These are phyloP conservation scores for Cercis canadensis DNA, from an alignment of 306 rosid genomes.

Conservation along the genomic window DNA sequence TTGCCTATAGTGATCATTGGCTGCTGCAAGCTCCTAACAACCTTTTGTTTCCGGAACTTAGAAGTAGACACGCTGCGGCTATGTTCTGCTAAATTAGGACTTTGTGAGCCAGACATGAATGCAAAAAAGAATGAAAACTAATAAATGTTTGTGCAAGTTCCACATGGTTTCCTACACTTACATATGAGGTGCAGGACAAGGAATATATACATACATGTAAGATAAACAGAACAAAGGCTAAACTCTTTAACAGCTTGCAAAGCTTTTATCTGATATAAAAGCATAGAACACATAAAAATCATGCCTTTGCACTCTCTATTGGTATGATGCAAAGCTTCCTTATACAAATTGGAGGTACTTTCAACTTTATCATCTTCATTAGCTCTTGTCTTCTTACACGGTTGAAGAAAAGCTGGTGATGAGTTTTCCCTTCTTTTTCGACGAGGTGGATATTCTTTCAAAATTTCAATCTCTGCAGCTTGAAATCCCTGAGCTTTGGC, in stretches of 20 bases:
- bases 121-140: not conserved
- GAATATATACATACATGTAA: no score
- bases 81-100: not conserved
- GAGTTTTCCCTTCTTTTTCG: not conserved
- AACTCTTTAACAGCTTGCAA: not conserved
- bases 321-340: not conserved
- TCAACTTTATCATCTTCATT: not conserved
- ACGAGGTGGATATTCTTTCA: not conserved
- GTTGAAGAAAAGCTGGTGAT: not conserved
- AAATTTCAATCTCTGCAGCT: not conserved
- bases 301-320: not conserved
- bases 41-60: not conserved
- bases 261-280: no score
- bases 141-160: no score
- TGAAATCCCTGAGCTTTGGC: not conserved
- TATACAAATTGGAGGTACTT: not conserved
- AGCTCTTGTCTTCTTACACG: not conserved
- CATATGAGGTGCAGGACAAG: no score
- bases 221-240: not conserved
- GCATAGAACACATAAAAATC: not conserved
- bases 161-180: no score
- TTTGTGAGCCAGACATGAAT: not conserved
- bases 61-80: no score
- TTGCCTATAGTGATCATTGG: not conserved
- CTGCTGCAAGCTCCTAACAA: conserved; percentile 4